Percentiles rank a stretch among this genome's conserved stretches.
Evolutionary conservation across 2,329 filamentous ascomycete genomes (phyloP).

Genomic region (Pyrenochaeta sp.): DNA sequence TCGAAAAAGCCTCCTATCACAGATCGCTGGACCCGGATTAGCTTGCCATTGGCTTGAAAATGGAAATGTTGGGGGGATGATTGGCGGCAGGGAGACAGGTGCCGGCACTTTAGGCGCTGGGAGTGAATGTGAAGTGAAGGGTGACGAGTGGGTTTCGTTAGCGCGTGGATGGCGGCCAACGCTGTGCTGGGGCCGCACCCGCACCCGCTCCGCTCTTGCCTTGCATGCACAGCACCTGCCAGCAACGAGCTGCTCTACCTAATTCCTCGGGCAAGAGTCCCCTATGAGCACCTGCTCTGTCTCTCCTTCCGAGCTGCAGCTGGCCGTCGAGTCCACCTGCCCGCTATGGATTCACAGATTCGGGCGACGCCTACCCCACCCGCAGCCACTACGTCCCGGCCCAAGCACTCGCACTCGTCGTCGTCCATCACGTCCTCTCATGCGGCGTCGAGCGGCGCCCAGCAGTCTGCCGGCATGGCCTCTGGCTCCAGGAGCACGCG

Average conservation of each 20-base stretch:
- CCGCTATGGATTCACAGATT: slow-evolving; percentile 37
- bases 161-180: slow-evolving; percentile 4
- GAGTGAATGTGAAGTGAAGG: slow-evolving; percentile 4
- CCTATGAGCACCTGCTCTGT: slow-evolving; percentile 29
- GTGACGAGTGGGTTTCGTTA: background rate
- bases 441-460: slow-evolving; percentile 26
- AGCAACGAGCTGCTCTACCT: slow-evolving; percentile 19
- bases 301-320: slow-evolving; percentile 17
- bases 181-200: background rate
- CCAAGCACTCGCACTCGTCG: slow-evolving; percentile 32
- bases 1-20: no score
- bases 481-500: slow-evolving; percentile 30
- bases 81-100: background rate
- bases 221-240: slow-evolving; percentile 26
- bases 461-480: slow-evolving; percentile 33
- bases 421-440: slow-evolving; percentile 38
- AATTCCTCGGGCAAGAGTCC: slow-evolving; percentile 20
- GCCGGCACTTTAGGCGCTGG: slow-evolving; percentile 1
- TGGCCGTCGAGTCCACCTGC: slow-evolving; percentile 19
- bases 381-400: slow-evolving; percentile 26
- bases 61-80: background rate
- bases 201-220: slow-evolving; percentile 7
- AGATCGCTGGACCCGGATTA: background rate
- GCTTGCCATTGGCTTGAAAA: background rate
- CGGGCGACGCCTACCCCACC: slow-evolving; percentile 45